Evolutionary conservation across 345 rosid genomes (phyloP).

Genomic region (Populus alba): DNA sequence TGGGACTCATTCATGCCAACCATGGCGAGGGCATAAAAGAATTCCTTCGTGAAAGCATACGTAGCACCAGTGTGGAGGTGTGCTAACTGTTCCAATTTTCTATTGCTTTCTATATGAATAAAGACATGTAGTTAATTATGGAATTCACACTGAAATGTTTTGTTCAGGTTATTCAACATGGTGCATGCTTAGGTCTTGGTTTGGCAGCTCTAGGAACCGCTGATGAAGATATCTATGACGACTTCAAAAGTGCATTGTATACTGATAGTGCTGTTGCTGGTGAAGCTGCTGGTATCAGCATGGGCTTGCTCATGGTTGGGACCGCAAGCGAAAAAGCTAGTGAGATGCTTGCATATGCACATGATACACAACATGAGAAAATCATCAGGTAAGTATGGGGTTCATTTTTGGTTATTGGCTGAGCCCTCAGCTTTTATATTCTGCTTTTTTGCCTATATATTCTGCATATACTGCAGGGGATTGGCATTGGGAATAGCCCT

Average conservation of each 20-base stretch:
- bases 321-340: slow-evolving; percentile 95
- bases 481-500: slow-evolving; percentile 95
- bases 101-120: not conserved
- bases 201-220: slow-evolving; percentile 99
- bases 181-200: slow-evolving; percentile 99
- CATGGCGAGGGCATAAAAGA: slow-evolving; percentile 99
- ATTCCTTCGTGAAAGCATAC: slow-evolving; percentile 90
- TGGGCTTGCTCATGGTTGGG: slow-evolving; percentile 99
- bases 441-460: not conserved
- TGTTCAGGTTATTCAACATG: slow-evolving; percentile 96
- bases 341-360: slow-evolving; percentile 99
- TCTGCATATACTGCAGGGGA: slow-evolving; percentile 49
- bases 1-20: slow-evolving; percentile 98
- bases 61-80: slow-evolving; percentile 87
- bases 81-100: slow-evolving; percentile 20
- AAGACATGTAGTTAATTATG: not conserved
- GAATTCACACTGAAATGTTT: slow-evolving; percentile 2
- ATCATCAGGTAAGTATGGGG: slow-evolving; percentile 66
- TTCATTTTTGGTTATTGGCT: slow-evolving; percentile 3
- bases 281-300: slow-evolving; percentile 99
- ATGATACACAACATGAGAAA: slow-evolving; percentile 98
- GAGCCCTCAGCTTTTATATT: not conserved
- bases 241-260: slow-evolving; percentile 77
- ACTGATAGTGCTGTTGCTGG: slow-evolving; percentile 98
- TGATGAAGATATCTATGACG: slow-evolving; percentile 91